Conservation (phyloP, 2,329 filamentous ascomycete genomes). For the Pestalotiopsis sp. region DNA sequence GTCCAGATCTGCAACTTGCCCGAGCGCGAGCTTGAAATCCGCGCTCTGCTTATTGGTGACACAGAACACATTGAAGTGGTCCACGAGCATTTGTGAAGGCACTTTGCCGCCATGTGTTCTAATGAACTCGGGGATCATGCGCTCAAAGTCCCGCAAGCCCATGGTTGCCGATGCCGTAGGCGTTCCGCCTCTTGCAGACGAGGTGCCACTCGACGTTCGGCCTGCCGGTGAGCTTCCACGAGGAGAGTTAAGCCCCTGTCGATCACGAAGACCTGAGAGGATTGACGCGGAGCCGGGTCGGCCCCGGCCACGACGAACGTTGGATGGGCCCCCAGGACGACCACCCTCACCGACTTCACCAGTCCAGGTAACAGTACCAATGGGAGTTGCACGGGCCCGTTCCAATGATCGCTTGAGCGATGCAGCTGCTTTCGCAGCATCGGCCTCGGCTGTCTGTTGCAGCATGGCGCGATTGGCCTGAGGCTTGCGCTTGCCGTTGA, state of each 20-base stretch:
- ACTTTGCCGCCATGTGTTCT: slow-evolving; percentile 75
- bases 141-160: slow-evolving; percentile 65
- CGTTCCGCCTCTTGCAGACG: slow-evolving; percentile 17
- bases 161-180: slow-evolving; percentile 49
- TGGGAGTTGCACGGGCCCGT: slow-evolving; percentile 71
- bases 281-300: slow-evolving; percentile 58
- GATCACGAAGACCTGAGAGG: slow-evolving; percentile 58
- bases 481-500: slow-evolving; percentile 73
- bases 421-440: slow-evolving; percentile 77
- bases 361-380: slow-evolving; percentile 93
- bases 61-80: slow-evolving; percentile 86
- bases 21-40: slow-evolving; percentile 82
- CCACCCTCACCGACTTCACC: slow-evolving; percentile 81
- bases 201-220: slow-evolving; percentile 23
- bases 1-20: slow-evolving; percentile 74
- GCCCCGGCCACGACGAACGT: slow-evolving; percentile 47
- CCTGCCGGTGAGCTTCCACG: background rate
- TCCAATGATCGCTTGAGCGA: slow-evolving; percentile 75
- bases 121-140: slow-evolving; percentile 79
- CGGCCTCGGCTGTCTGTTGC: slow-evolving; percentile 77
- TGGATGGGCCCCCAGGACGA: slow-evolving; percentile 54
- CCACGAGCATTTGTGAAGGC: slow-evolving; percentile 82
- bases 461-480: slow-evolving; percentile 78
- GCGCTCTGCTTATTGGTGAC: slow-evolving; percentile 67
- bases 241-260: slow-evolving; percentile 46